Percentiles rank a stretch among this genome's conserved stretches.
Evolutionary conservation across 1,139 yeast species (phyloP).

Genomic region (Tardiomyces blankii): DNA sequence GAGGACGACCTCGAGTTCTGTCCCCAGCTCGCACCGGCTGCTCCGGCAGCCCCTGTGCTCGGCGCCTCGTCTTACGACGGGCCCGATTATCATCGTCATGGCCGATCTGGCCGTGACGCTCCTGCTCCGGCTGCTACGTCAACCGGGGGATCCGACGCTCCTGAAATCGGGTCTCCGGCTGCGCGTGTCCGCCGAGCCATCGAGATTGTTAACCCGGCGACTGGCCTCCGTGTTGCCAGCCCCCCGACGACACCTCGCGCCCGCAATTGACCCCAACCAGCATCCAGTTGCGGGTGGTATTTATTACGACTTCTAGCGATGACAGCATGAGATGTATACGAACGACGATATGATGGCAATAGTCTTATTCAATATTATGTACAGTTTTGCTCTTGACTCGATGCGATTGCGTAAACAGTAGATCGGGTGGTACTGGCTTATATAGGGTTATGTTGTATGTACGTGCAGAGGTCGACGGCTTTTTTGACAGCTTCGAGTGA

Average conservation of each 20-base stretch:
- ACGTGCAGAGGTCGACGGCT: too few relatives aligned
- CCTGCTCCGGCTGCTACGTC: constrained; percentile 1
- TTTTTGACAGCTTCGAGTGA: too few relatives aligned
- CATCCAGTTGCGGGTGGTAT: background rate
- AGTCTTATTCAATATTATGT: background rate
- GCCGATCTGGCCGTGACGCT: constrained; percentile 1
- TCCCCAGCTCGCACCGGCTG: constrained; percentile 30
- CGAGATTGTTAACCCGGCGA: constrained; percentile 70
- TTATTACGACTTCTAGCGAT: background rate
- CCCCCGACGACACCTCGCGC: constrained; percentile 21
- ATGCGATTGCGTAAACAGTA: too few relatives aligned
- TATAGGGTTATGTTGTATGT: too few relatives aligned
- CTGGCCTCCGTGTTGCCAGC: constrained; percentile 55
- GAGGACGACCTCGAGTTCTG: constrained; percentile 68
- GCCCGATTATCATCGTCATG: background rate
- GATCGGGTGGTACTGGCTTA: too few relatives aligned
- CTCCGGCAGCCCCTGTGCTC: background rate
- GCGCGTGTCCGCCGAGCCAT: constrained; percentile 32
- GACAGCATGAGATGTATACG: background rate
- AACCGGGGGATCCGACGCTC: background rate
- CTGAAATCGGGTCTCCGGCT: constrained; percentile 5
- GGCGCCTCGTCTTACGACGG: background rate
- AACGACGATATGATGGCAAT: background rate
- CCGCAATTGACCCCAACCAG: background rate
- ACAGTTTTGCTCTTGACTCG: too few relatives aligned